Conservation (phyloP, 805 yeast species). For the Nakazawaea molendinolei region DNA sequence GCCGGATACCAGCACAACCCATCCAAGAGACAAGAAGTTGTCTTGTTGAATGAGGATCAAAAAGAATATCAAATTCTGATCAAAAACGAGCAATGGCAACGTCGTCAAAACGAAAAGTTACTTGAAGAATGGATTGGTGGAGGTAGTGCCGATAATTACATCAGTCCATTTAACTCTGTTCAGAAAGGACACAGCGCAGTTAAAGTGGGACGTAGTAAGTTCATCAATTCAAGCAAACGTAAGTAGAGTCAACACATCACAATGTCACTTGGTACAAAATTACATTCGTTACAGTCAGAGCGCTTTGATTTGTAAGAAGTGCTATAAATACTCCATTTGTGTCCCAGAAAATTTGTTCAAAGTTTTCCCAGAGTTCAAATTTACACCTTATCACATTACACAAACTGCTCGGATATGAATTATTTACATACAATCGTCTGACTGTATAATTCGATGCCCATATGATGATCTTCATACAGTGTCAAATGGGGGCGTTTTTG, state of each 20-base stretch:
- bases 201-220: slow-evolving; percentile 78
- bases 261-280: background rate
- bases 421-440: no score
- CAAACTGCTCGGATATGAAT: no score
- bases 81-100: slow-evolving; percentile 83
- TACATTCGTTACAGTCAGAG: no score
- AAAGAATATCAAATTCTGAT: slow-evolving; percentile 86
- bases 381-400: no score
- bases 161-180: slow-evolving; percentile 81
- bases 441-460: no score
- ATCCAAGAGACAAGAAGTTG: slow-evolving; percentile 45
- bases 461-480: no score
- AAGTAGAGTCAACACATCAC: background rate
- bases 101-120: slow-evolving; percentile 78
- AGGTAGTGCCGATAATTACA: slow-evolving; percentile 80
- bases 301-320: no score
- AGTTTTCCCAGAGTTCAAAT: no score
- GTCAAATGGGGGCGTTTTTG: no score
- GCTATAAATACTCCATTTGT: no score
- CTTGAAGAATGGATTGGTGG: slow-evolving; percentile 90
- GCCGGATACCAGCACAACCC: slow-evolving; percentile 75
- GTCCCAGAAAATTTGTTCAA: no score
- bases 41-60: slow-evolving; percentile 84
- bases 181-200: slow-evolving; percentile 56
- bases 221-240: slow-evolving; percentile 56